Evolutionary conservation across 257 asterid species (phyloP).

Genomic region (Nicotiana undulata): DNA sequence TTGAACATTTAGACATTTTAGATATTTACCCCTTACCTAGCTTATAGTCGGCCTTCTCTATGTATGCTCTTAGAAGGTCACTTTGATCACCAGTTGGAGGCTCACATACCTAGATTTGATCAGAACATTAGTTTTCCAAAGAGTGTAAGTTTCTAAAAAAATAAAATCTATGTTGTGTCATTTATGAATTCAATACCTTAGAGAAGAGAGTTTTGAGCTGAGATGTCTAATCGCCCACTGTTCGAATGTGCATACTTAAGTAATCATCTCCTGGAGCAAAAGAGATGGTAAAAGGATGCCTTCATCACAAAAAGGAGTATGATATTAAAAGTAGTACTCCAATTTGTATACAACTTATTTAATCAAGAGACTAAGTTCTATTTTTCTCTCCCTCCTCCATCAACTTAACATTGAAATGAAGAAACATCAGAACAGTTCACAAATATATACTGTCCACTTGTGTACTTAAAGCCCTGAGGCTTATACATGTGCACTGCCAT

Average conservation of each 20-base stretch:
- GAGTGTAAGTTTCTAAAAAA: background rate
- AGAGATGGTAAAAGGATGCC: conserved; percentile 28
- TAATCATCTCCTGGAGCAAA: conserved; percentile 24
- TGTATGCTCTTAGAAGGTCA: conserved; percentile 27
- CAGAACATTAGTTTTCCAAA: background rate
- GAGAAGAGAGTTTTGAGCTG: conserved; percentile 17
- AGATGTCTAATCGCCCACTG: conserved; percentile 32
- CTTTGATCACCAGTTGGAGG: conserved; percentile 23
- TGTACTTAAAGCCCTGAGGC: conserved; percentile 66
- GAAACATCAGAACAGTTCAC: conserved; percentile 66
- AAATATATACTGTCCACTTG: conserved; percentile 62
- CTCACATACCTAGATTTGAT: conserved; percentile 14
- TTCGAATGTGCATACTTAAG: conserved; percentile 22
- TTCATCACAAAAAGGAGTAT: background rate
- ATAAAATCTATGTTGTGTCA: background rate
- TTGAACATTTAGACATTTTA: background rate
- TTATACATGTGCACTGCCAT: conserved; percentile 62
- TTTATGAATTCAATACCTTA: background rate
- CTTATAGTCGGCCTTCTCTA: conserved; percentile 9
- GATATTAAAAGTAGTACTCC: background rate
- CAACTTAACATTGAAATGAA: conserved; percentile 53
- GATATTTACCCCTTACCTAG: conserved; percentile 4
- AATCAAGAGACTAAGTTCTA: background rate
- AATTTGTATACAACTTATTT: background rate
- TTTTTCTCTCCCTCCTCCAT: background rate